Conservation (phyloP, 257 asterid genomes). For the Solanum pimpinellifolium region DNA sequence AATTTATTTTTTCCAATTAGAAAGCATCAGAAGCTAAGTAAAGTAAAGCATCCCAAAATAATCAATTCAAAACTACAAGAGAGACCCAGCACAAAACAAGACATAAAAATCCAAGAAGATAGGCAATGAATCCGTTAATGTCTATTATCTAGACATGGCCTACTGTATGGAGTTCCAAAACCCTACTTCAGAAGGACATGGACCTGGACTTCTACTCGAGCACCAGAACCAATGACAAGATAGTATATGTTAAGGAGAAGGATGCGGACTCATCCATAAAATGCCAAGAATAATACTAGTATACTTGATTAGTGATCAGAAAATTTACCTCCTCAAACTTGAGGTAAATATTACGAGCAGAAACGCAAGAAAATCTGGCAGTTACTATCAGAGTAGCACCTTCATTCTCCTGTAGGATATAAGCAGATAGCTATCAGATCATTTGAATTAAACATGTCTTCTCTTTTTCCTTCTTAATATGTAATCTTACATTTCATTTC, state of each 20-base stretch:
- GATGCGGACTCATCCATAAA: not conserved
- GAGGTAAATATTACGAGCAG: constrained; percentile 66
- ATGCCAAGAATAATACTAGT: not conserved
- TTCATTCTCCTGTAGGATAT: constrained; percentile 57
- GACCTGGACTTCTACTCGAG: not conserved
- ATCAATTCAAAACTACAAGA: not conserved
- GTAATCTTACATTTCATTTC: not conserved
- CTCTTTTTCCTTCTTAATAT: not conserved
- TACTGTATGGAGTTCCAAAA: not conserved
- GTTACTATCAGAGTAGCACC: constrained; percentile 79
- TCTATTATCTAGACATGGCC: not conserved
- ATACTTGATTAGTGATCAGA: not conserved
- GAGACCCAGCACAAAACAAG: not conserved
- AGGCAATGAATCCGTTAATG: not conserved
- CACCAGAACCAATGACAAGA: not conserved
- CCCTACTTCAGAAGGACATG: not conserved
- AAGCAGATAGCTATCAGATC: not conserved
- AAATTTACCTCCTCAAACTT: constrained; percentile 71
- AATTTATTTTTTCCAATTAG: not conserved
- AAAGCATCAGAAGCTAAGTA: not conserved
- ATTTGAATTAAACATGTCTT: not conserved
- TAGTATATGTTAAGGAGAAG: not conserved
- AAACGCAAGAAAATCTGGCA: constrained; percentile 72
- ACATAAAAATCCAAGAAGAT: not conserved
- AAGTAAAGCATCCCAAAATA: not conserved